Evolutionary conservation across 2,329 filamentous ascomycete species (phyloP), one percentile per base, ranked within the genome.

Genomic region (Coniosporium tulheliwenetii): DNA sequence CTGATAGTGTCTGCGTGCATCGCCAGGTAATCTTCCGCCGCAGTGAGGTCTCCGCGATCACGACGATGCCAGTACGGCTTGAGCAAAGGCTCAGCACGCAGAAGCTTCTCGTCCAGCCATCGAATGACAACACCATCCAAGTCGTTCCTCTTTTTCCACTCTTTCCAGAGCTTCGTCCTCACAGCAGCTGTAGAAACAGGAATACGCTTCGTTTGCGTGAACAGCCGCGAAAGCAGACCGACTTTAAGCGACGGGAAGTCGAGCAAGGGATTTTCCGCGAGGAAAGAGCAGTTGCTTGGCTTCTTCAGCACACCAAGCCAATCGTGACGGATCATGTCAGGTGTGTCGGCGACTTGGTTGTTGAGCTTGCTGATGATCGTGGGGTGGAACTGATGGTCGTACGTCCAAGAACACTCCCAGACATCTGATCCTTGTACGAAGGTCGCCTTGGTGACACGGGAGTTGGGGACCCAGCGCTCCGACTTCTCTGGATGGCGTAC

Each of bases 391-490:
- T 60, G 59, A 46, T 62, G 59, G 37, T 62, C 57, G 39, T 61
- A 62, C 2, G 58, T 46, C 59, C 59, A 62, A 2, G 61, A 62
- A 41, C 65, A 65, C 49, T 73, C 65, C 44, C 68, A 73, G 2
- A 71, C 64, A 45, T 73, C 65, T 7, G 66, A 55, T 7, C 63
- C 67, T 44, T 72, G 64, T 2, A 71, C 65, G 43, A 73, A 73
- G 0, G 65, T 71, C 4, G 70, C 70, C 50, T 71, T 65, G 3
- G 65, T 70, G 2, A 73, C 67, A 39, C 69, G 67, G 13, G 69
- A 64, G 45, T 70, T 67, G 5, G 70, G 70, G 40, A 73, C 72
- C 68, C 70, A 73, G 38, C 64, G 60, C 38, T 73, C 66, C 42
- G 66, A 58, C 50, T 68, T 70, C 45, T 71, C 64, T 2, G 65